Evolutionary conservation across 495 filamentous ascomycete species (phyloP).

Genomic region (Letharia columbiana): DNA sequence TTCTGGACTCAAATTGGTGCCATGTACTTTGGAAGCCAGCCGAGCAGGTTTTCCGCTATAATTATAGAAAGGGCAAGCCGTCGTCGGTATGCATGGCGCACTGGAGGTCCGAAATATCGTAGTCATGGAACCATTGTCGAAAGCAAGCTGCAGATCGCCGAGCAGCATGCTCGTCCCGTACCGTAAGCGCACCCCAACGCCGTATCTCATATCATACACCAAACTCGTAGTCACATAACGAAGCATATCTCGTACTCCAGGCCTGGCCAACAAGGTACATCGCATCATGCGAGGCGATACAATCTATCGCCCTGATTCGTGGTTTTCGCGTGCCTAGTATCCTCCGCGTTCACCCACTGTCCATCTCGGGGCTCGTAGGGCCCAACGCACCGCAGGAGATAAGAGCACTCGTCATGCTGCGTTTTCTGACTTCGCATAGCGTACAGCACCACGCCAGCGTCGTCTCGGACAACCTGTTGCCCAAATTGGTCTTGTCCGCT

Average conservation of each 20-base stretch:
- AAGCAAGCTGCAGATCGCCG: background rate
- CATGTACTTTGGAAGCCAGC: background rate
- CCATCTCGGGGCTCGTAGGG: background rate
- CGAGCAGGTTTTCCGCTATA: background rate
- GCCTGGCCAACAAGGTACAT: background rate
- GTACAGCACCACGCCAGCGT: background rate
- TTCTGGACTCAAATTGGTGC: background rate
- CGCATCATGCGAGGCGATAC: background rate
- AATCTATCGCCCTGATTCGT: background rate
- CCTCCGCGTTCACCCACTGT: background rate
- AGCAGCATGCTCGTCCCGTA: background rate
- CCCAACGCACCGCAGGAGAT: background rate
- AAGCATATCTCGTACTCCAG: background rate
- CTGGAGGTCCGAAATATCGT: background rate
- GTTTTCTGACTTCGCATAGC: background rate
- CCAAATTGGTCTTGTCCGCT: constrained; percentile 3
- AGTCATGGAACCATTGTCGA: background rate
- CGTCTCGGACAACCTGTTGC: background rate
- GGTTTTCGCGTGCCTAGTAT: background rate
- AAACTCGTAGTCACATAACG: background rate
- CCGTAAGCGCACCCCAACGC: background rate
- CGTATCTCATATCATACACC: background rate
- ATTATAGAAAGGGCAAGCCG: background rate
- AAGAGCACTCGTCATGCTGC: background rate
- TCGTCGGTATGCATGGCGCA: no score